Conservation (phyloP, 495 filamentous ascomycete species). For the Ascobolus immersus region DNA sequence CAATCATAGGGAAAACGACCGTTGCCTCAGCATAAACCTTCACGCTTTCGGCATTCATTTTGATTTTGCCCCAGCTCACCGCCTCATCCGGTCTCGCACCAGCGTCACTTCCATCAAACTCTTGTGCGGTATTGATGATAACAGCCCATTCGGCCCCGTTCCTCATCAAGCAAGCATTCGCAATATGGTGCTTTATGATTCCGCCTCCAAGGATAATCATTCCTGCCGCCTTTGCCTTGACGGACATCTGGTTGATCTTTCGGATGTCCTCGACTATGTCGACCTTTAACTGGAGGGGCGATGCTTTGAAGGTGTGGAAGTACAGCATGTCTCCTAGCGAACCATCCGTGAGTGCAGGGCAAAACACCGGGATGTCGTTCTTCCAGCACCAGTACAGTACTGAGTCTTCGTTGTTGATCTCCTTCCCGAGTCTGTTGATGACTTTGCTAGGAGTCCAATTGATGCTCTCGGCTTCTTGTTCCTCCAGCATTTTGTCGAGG, state of each 20-base stretch:
- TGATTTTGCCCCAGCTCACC: conserved; percentile 97
- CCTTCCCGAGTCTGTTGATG: conserved; percentile 60
- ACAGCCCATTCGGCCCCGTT: conserved; percentile 92
- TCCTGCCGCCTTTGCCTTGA: conserved; percentile 56
- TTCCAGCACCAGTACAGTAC: conserved; percentile 87
- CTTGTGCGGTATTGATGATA: conserved; percentile 85
- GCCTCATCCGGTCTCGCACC: conserved; percentile 90
- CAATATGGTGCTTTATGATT: conserved; percentile 88
- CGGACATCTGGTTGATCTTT: conserved; percentile 65
- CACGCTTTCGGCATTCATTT: conserved; percentile 54
- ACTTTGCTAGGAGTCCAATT: conserved; percentile 81
- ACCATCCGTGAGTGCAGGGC: conserved; percentile 83
- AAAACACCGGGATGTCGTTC: conserved; percentile 90
- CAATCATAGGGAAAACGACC: conserved; percentile 74
- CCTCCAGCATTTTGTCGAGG: conserved; percentile 66
- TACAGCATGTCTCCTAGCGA: conserved; percentile 92
- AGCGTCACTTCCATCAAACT: conserved; percentile 93
- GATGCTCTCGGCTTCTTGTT: conserved; percentile 61
- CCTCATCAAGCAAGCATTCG: conserved; percentile 87
- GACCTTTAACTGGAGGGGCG: conserved; percentile 48
- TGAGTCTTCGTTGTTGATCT: conserved; percentile 70
- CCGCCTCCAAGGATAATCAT: conserved; percentile 91
- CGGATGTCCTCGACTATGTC: conserved; percentile 82
- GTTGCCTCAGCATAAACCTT: conserved; percentile 93
- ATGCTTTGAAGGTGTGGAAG: conserved; percentile 77